phyloP scores from a whole-genome alignment of 305 asterid species.

The Rubia peregrina region DNA sequence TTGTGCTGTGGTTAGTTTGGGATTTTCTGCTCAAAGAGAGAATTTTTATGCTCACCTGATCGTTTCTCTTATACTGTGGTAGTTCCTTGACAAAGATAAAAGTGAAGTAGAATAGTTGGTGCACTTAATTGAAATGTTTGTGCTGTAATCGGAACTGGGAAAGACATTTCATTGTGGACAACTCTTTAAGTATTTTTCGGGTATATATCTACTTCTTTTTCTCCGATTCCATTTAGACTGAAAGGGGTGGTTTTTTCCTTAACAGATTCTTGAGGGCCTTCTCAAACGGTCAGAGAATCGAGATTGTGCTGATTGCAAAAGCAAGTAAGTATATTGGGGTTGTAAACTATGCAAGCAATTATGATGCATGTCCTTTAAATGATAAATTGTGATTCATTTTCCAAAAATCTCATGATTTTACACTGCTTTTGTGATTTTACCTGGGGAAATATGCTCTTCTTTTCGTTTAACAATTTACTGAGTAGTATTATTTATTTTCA shows the following conservation, averaged over 20 bases:
- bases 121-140: neutral
- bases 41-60: neutral
- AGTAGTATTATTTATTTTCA: slow-evolving; percentile 10
- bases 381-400: neutral
- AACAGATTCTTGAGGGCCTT: slow-evolving; percentile 86
- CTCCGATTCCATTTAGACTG: neutral
- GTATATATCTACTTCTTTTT: neutral
- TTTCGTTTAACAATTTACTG: no score
- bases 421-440: slow-evolving; percentile 23
- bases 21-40: neutral
- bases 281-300: slow-evolving; percentile 87
- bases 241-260: neutral
- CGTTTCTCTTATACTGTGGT: neutral
- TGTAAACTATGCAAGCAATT: neutral
- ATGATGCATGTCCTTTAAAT: neutral
- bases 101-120: neutral
- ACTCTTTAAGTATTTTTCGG: neutral
- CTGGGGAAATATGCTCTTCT: no score
- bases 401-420: neutral
- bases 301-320: slow-evolving; percentile 94
- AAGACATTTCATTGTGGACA: neutral
- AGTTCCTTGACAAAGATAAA: neutral
- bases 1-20: neutral
- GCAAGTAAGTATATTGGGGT: slow-evolving; percentile 50
- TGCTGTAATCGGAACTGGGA: neutral